These are phyloP conservation scores for Hyphopichia homilentoma DNA, from an alignment of 805 yeast genomes.

Conservation along the genomic window DNA sequence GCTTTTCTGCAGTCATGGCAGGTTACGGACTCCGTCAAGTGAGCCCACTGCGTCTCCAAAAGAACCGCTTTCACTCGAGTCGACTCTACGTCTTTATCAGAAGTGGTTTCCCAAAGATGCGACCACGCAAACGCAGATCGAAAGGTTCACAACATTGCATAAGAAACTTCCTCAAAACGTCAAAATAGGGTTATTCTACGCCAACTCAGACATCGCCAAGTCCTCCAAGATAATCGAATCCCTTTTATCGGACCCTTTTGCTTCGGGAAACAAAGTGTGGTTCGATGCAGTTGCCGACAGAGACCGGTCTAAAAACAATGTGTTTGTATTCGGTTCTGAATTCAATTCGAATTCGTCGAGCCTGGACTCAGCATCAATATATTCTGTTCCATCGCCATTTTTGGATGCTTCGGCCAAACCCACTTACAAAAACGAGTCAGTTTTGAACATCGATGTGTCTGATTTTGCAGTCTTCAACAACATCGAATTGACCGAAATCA, in stretches of 20 bases:
- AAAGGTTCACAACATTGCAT: background rate
- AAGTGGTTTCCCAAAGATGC: conserved; percentile 1
- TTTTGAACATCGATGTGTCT: conserved; percentile 5
- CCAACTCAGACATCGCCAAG: conserved; percentile 14
- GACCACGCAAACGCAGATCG: background rate
- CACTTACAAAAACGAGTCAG: conserved; percentile 10
- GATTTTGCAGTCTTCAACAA: conserved; percentile 8
- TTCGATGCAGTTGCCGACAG: conserved; percentile 21
- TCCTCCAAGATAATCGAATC: conserved; percentile 31
- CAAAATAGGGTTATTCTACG: conserved; percentile 32
- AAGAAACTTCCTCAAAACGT: conserved; percentile 11
- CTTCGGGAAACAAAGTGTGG: conserved; percentile 30
- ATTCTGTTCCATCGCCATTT: conserved; percentile 25
- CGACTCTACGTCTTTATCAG: background rate
- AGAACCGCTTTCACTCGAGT: too few relatives aligned
- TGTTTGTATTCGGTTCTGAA: too few relatives aligned
- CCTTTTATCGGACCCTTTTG: conserved; percentile 39
- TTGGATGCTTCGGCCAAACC: conserved; percentile 24
- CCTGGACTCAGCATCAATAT: background rate
- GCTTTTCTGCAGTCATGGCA: too few relatives aligned
- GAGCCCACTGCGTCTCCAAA: too few relatives aligned
- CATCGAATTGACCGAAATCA: conserved; percentile 20
- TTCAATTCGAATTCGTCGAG: background rate
- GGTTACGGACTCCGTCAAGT: too few relatives aligned
- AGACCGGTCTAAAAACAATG: conserved; percentile 13